phyloP scores from a whole-genome alignment of 192 early-diverging fungal genomes.

The Umbelopsis isabellina region DNA sequence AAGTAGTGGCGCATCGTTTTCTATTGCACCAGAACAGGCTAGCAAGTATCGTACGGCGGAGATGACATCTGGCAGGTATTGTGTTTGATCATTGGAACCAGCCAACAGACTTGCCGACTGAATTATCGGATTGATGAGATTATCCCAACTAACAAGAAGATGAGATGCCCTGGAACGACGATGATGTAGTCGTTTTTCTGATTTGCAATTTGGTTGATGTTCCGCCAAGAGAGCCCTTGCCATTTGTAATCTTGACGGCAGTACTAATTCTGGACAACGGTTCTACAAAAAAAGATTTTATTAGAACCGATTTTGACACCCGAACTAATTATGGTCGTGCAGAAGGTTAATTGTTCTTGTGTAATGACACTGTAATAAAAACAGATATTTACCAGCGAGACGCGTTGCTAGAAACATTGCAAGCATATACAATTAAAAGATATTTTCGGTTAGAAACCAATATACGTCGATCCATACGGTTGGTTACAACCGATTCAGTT shows the following conservation, averaged over 20 bases:
- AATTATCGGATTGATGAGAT: conserved; percentile 11
- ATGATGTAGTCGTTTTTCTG: conserved; percentile 9
- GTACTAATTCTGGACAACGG: conserved; percentile 18
- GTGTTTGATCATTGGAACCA: not conserved
- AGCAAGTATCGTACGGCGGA: conserved; percentile 23
- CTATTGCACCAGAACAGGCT: conserved; percentile 23
- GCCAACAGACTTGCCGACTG: conserved; percentile 14
- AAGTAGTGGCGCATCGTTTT: conserved; percentile 37
- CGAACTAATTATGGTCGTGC: conserved; percentile 19
- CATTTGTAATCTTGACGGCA: conserved; percentile 13
- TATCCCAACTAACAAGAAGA: conserved; percentile 18
- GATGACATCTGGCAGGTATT: conserved; percentile 16
- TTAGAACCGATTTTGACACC: conserved; percentile 4
- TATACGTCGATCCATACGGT: not conserved
- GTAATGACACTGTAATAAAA: not conserved
- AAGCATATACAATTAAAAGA: not conserved
- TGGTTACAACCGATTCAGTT: not conserved
- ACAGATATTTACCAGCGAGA: conserved; percentile 15
- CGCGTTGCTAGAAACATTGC: not conserved
- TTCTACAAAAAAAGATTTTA: conserved; percentile 1
- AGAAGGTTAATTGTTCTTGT: conserved; percentile 5
- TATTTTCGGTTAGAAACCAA: not conserved
- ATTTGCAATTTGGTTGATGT: not conserved
- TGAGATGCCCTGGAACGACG: conserved; percentile 10
- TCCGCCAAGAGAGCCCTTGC: conserved; percentile 15